phyloP scores from a whole-genome alignment of 2,329 filamentous ascomycete genomes.

The Colletotrichum sp. region DNA sequence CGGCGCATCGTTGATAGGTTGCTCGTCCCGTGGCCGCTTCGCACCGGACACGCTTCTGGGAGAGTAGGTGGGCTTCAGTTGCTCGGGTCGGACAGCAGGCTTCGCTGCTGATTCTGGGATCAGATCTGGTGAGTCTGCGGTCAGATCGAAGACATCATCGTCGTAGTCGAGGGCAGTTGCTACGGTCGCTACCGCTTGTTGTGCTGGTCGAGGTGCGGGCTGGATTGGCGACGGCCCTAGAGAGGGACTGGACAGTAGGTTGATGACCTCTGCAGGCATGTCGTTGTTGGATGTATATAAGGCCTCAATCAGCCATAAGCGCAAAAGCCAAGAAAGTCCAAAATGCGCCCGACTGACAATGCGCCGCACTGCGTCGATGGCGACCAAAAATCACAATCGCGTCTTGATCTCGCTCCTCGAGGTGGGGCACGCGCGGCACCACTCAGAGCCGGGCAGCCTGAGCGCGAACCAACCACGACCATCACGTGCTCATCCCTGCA shows the following conservation, averaged over 20 bases:
- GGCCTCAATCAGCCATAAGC: not conserved
- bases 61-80: not conserved
- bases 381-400: not conserved
- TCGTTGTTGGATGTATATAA: not conserved
- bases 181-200: not conserved
- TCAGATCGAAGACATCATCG: conserved; percentile 24
- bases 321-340: not conserved
- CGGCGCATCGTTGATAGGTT: not conserved
- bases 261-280: conserved; percentile 41
- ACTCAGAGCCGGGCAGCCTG: not conserved
- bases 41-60: not conserved
- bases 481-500: not conserved
- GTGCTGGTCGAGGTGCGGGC: not conserved
- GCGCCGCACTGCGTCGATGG: not conserved
- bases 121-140: not conserved
- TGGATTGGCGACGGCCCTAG: not conserved
- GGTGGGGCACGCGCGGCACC: not conserved
- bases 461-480: conserved; percentile 3
- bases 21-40: conserved; percentile 6
- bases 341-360: not conserved
- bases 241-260: conserved; percentile 36
- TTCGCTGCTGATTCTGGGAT: not conserved
- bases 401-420: not conserved
- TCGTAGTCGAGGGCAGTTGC: not conserved
- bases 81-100: not conserved